These are phyloP conservation scores for Schizophyllum amplum DNA, from an alignment of 1,284 basidiomycete genomes.

Conservation along the genomic window DNA sequence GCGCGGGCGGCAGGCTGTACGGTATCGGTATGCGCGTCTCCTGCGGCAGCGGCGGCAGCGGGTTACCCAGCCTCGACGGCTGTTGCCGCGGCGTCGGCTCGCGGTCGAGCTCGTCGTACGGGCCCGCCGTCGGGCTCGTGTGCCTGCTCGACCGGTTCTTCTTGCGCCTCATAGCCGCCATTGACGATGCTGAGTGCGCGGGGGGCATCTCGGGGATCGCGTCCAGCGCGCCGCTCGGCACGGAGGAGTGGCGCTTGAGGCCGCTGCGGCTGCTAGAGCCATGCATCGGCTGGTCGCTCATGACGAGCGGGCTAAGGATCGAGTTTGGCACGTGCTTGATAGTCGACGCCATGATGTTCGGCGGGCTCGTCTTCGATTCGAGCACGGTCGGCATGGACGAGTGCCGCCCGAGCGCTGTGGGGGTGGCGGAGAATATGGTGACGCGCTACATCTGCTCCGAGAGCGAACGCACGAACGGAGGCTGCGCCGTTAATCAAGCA, in stretches of 20 bases:
- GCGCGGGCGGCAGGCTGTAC: background rate
- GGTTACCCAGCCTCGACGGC: background rate
- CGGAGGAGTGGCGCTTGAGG: constrained; percentile 25
- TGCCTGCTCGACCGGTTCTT: background rate
- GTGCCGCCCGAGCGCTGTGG: constrained; percentile 22
- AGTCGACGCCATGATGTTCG: constrained; percentile 24
- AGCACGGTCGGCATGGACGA: constrained; percentile 22
- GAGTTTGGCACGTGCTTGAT: constrained; percentile 47
- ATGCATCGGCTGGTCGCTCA: constrained; percentile 23
- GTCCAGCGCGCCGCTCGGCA: constrained; percentile 19
- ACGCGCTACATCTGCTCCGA: constrained; percentile 21
- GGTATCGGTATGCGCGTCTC: background rate
- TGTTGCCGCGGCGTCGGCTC: background rate
- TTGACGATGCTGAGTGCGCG: background rate
- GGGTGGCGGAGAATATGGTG: constrained; percentile 11
- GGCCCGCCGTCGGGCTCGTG: background rate
- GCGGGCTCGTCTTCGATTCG: constrained; percentile 15
- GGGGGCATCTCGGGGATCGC: constrained; percentile 12
- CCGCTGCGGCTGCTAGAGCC: constrained; percentile 19
- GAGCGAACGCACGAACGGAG: too few species aligned
- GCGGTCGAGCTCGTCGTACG: background rate
- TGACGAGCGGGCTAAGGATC: constrained; percentile 45
- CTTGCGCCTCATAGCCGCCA: background rate
- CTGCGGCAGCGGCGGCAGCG: constrained; percentile 3
- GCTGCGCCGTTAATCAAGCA: too few species aligned